Conservation (phyloP, 1,284 basidiomycete species). For the Hortiboletus rubellus region DNA sequence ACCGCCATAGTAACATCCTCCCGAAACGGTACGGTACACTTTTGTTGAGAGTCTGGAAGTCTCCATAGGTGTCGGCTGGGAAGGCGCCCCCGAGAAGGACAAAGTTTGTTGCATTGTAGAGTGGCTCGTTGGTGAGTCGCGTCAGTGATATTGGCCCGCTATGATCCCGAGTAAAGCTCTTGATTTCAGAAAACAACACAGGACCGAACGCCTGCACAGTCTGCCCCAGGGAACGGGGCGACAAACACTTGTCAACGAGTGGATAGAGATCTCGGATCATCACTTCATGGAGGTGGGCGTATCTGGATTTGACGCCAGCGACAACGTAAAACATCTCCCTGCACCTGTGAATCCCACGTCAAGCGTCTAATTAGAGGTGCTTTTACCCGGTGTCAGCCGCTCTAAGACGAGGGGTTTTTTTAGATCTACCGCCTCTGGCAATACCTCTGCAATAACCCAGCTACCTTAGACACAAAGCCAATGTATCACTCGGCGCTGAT, state of each 20-base stretch:
- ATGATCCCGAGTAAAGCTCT: background rate
- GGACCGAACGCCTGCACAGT: constrained; percentile 16
- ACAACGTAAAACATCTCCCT: constrained; percentile 15
- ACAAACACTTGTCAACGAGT: constrained; percentile 22
- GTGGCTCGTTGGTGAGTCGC: constrained; percentile 16
- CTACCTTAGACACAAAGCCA: too few species aligned
- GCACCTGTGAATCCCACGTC: too few species aligned
- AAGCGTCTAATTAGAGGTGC: too few species aligned
- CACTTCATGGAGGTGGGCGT: constrained; percentile 13
- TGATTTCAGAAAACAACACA: constrained; percentile 14
- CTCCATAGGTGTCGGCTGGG: constrained; percentile 17
- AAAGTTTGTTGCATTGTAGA: constrained; percentile 21
- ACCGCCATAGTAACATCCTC: constrained; percentile 14
- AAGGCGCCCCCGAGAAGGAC: constrained; percentile 22
- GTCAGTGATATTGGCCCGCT: constrained; percentile 12
- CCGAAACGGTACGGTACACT: constrained; percentile 23
- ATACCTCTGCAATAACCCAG: too few species aligned
- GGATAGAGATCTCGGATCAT: constrained; percentile 22
- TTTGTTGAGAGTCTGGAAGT: constrained; percentile 23
- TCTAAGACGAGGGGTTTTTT: too few species aligned
- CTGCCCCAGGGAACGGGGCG: constrained; percentile 14
- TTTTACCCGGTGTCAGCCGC: too few species aligned
- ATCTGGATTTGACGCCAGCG: constrained; percentile 14
- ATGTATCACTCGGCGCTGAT: too few species aligned
- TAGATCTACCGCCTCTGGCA: too few species aligned